phyloP scores from a whole-genome alignment of 2,329 filamentous ascomycete genomes.

The Akanthomyces dipterigenus region DNA sequence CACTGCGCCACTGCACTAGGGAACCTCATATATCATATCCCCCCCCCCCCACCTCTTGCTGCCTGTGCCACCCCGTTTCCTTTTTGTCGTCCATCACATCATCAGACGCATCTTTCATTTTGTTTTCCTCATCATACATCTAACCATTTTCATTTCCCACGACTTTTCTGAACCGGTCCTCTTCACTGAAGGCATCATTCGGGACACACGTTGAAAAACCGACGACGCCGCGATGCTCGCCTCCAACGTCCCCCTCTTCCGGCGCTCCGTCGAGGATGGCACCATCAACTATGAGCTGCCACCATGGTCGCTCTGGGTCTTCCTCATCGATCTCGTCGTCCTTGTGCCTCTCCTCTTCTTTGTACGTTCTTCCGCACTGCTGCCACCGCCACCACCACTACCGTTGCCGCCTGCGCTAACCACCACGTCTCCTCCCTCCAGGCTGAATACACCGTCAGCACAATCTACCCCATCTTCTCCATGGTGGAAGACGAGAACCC shows the following conservation, averaged over 20 bases:
- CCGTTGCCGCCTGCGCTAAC: too few relatives aligned
- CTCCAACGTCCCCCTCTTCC: neutral
- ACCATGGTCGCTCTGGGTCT: slow-evolving; percentile 26
- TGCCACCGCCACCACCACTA: too few relatives aligned
- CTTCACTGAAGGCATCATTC: neutral
- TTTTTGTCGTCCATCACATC: neutral
- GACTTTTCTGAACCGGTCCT: neutral
- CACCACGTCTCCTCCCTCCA: slow-evolving; percentile 24
- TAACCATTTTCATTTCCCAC: neutral
- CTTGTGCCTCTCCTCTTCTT: slow-evolving; percentile 35
- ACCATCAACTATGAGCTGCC: slow-evolving; percentile 22
- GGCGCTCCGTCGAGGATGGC: slow-evolving; percentile 6
- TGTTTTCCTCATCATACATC: neutral
- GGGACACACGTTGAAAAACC: too few relatives aligned
- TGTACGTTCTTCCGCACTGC: slow-evolving; percentile 22
- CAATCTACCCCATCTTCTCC: slow-evolving; percentile 47
- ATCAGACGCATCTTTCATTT: neutral
- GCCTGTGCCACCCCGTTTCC: neutral
- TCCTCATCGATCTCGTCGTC: slow-evolving; percentile 30
- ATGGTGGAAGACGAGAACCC: slow-evolving; percentile 53
- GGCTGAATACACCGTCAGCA: slow-evolving; percentile 44
- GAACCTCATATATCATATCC: neutral
- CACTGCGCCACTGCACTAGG: neutral
- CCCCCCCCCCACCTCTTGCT: neutral
- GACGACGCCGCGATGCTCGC: neutral